A percentile compares a stretch with the other conserved stretches of the same genome.
Conservation (phyloP, 495 filamentous ascomycete species). For the Bacidia rubella region DNA sequence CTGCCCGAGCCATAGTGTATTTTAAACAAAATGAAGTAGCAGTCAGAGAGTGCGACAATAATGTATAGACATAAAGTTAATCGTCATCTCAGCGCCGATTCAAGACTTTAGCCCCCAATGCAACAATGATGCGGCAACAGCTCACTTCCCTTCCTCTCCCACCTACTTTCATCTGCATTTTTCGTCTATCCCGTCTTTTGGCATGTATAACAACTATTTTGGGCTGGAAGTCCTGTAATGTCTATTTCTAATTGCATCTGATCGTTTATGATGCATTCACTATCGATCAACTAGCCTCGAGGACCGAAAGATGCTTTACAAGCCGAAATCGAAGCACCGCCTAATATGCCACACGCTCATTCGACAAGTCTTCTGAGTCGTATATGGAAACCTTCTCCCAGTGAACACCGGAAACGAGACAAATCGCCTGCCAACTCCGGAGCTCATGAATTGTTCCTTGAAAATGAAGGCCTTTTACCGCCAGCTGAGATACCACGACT, state of each 20-base stretch:
- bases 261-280: neutral
- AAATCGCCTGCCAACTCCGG: neutral
- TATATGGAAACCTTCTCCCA: neutral
- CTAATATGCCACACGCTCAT: neutral
- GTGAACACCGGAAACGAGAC: neutral
- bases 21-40: too few species aligned
- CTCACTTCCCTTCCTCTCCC: neutral
- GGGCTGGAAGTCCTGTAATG: neutral
- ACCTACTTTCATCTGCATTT: too few species aligned
- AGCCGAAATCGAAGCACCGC: too few species aligned
- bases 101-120: neutral
- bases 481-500: too few species aligned
- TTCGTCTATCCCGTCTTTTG: neutral
- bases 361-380: neutral
- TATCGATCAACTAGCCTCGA: too few species aligned
- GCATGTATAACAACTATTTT: neutral
- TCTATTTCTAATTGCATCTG: neutral
- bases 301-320: too few species aligned
- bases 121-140: neutral
- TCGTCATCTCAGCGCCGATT: too few species aligned
- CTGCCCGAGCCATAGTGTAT: slow-evolving; percentile 16
- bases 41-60: too few species aligned
- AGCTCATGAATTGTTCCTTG: slow-evolving; percentile 8
- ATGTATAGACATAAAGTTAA: too few species aligned
- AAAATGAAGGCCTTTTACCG: slow-evolving; percentile 4